Evolutionary conservation across 1,284 basidiomycete genomes (phyloP), one percentile per base, ranked within the genome.

Genomic region (Puccinia polysora): DNA sequence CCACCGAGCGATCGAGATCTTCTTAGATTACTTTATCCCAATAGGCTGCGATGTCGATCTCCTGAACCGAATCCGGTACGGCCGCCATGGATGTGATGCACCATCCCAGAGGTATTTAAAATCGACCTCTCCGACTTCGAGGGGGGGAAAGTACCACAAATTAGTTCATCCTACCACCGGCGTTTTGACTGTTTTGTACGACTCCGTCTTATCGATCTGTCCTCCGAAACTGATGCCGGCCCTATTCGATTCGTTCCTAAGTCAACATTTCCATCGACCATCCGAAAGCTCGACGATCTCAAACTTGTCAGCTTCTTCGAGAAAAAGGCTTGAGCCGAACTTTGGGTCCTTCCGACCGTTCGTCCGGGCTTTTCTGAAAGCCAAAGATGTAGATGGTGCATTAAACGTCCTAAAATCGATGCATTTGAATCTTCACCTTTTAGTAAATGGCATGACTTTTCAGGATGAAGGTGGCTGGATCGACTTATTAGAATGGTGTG

Each of bases 401-500:
- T 63, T 71, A 28, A 55, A 63, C 23, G 15, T 71, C 8, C 30
- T 71, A n/a, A 60, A 62, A 53, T 59, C 47, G 28, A 71, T 71
- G 69, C 69, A 71, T 25, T 50, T 10, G 2, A 30, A 52, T 36
- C 28, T 70, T n/a, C n/a, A 25, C 36, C 14, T 23, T n/a, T 12
- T 30, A 23, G 34, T 25, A 20, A 25, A 55, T 53, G 8, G 32
- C 18, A 38, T 43, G 2, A 53, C 23, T 23, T 6, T 49, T 10
- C 32, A 58, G 25, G 69, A 71, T 43, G 69, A 71, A 71, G 69
- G 69, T 23, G 47, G 40, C 52, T 71, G 69, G 69, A 63, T 71
- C n/a, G 69, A 71, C 40, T 36, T 71, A 34, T 43, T 71, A 20
- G 69, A 71, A 63, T 71, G 59, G 58, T 71, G 69, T 55, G 69